These are phyloP conservation scores for Amylocarpus encephaloides DNA, from an alignment of 2,329 filamentous ascomycete species.

Conservation along the genomic window DNA sequence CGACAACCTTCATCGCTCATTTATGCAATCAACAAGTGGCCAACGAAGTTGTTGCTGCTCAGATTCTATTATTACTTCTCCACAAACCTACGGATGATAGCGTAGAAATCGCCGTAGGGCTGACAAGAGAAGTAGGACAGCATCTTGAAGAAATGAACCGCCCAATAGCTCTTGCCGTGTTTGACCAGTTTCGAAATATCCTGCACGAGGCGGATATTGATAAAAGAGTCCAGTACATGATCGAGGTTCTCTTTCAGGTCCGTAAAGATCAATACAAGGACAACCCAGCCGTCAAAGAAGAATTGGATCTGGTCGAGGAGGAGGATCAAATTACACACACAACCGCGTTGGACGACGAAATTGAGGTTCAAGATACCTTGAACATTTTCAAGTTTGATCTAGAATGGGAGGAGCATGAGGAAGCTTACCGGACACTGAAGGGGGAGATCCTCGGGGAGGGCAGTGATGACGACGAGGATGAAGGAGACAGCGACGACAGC, in stretches of 20 bases:
- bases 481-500: slow-evolving; percentile 59
- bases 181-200: slow-evolving; percentile 92
- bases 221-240: slow-evolving; percentile 98
- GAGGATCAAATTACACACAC: slow-evolving; percentile 96
- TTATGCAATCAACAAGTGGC: slow-evolving; percentile 94
- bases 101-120: slow-evolving; percentile 91
- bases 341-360: slow-evolving; percentile 72
- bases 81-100: slow-evolving; percentile 96
- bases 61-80: slow-evolving; percentile 85
- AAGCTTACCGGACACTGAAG: slow-evolving; percentile 81
- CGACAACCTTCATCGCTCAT: slow-evolving; percentile 91
- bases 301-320: slow-evolving; percentile 92
- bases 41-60: slow-evolving; percentile 86
- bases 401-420: slow-evolving; percentile 86
- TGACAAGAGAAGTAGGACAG: slow-evolving; percentile 88
- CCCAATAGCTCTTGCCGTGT: slow-evolving; percentile 80
- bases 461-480: slow-evolving; percentile 73
- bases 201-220: slow-evolving; percentile 96
- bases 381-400: slow-evolving; percentile 95
- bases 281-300: slow-evolving; percentile 82
- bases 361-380: slow-evolving; percentile 78
- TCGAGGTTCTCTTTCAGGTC: slow-evolving; percentile 94
- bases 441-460: slow-evolving; percentile 90
- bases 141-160: slow-evolving; percentile 94
- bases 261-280: slow-evolving; percentile 96